These are phyloP conservation scores for Scopulariopsis brevicaulis DNA, from an alignment of 2,329 filamentous ascomycete species.

Conservation along the genomic window DNA sequence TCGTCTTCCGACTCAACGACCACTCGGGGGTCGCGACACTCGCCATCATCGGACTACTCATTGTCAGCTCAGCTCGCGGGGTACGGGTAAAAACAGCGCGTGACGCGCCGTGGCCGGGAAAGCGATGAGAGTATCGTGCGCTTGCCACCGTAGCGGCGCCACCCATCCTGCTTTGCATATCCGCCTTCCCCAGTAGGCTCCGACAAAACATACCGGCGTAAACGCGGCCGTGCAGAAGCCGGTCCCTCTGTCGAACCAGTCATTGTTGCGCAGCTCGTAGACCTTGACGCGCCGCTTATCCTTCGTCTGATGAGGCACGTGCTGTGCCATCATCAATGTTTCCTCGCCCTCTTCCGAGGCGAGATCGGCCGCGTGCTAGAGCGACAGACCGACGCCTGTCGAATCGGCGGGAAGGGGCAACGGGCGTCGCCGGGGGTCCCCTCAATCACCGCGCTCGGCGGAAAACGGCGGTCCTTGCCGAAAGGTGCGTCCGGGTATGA, in stretches of 20 bases:
- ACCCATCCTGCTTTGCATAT: background rate
- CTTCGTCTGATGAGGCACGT: slow-evolving; percentile 55
- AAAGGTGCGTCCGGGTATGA: slow-evolving; percentile 13
- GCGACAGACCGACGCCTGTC: background rate
- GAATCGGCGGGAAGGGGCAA: background rate
- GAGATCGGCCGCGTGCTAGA: background rate
- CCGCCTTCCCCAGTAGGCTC: background rate
- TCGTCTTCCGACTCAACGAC: slow-evolving; percentile 91
- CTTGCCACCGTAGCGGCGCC: background rate
- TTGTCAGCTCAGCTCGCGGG: slow-evolving; percentile 3
- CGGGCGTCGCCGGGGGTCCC: background rate
- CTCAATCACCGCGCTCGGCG: slow-evolving; percentile 15
- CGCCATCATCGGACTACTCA: slow-evolving; percentile 39
- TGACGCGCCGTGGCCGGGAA: background rate
- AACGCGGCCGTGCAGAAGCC: slow-evolving; percentile 83
- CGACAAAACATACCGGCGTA: slow-evolving; percentile 49
- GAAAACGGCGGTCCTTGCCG: slow-evolving; percentile 45
- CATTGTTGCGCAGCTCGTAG: slow-evolving; percentile 95
- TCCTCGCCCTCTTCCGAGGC: slow-evolving; percentile 40
- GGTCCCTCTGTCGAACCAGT: slow-evolving; percentile 97
- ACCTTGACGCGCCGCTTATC: slow-evolving; percentile 85
- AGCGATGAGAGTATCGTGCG: background rate
- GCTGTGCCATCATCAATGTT: slow-evolving; percentile 61
- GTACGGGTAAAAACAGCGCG: background rate
- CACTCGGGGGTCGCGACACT: slow-evolving; percentile 73